These are phyloP conservation scores for Pseudonectria foliicola DNA, from an alignment of 2,329 filamentous ascomycete species.

Conservation along the genomic window DNA sequence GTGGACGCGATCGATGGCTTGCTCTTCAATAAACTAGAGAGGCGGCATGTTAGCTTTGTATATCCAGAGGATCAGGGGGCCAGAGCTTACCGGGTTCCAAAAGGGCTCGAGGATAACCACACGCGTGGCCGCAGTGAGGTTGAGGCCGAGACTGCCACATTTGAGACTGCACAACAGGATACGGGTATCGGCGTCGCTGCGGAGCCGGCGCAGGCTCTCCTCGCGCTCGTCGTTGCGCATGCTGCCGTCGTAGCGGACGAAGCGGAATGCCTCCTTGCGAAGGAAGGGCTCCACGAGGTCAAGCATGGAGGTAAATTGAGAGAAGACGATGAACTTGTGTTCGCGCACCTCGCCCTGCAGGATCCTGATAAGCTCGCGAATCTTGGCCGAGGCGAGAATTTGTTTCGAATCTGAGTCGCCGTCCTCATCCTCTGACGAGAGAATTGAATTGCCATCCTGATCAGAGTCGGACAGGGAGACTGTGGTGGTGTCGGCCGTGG, in stretches of 20 bases:
- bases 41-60: slow-evolving; percentile 4
- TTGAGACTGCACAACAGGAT: slow-evolving; percentile 90
- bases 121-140: slow-evolving; percentile 85
- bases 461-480: slow-evolving; percentile 27
- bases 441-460: slow-evolving; percentile 11
- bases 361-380: slow-evolving; percentile 75
- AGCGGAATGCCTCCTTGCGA: slow-evolving; percentile 63
- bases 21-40: slow-evolving; percentile 90
- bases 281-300: slow-evolving; percentile 93
- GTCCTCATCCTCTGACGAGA: slow-evolving; percentile 18
- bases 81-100: slow-evolving; percentile 90
- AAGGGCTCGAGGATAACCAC: slow-evolving; percentile 96
- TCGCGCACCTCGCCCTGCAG: slow-evolving; percentile 68
- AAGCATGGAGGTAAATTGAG: slow-evolving; percentile 97
- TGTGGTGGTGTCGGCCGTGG: slow-evolving; percentile 8
- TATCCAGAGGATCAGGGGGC: neutral
- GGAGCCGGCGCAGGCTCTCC: slow-evolving; percentile 69
- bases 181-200: slow-evolving; percentile 66
- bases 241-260: slow-evolving; percentile 85
- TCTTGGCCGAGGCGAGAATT: slow-evolving; percentile 77
- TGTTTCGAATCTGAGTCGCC: slow-evolving; percentile 24
- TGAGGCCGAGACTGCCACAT: slow-evolving; percentile 86
- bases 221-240: slow-evolving; percentile 94
- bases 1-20: slow-evolving; percentile 96
- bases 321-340: slow-evolving; percentile 98